These are phyloP conservation scores for Lipomyces yamadae DNA, from an alignment of 805 yeast species.

Conservation along the genomic window DNA sequence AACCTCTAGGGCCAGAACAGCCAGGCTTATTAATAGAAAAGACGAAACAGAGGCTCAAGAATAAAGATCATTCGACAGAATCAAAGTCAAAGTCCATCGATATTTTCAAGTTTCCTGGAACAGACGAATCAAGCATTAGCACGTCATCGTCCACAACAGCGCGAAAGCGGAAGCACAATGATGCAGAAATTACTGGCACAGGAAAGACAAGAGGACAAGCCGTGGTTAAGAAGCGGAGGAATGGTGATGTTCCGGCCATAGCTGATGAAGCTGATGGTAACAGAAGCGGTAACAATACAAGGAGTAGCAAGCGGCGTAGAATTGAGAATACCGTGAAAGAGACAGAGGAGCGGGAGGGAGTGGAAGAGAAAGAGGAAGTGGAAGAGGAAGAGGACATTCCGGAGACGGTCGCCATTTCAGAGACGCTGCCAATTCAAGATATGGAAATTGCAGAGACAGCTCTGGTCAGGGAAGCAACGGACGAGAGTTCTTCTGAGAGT, in stretches of 20 bases:
- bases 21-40: not conserved
- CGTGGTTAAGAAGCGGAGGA: slow-evolving; percentile 4
- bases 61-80: not conserved
- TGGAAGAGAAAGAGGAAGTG: not conserved
- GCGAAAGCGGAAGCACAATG: not conserved
- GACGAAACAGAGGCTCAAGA: not conserved
- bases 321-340: not conserved
- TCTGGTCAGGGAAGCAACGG: not conserved
- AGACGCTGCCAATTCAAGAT: not conserved
- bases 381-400: not conserved
- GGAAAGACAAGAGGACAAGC: not conserved
- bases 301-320: not conserved
- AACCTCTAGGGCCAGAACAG: not conserved
- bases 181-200: not conserved
- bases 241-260: not conserved
- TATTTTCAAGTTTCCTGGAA: not conserved
- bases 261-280: not conserved
- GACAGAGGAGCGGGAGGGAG: not conserved
- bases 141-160: not conserved
- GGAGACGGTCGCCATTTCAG: not conserved
- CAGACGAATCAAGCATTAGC: not conserved
- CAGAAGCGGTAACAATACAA: not conserved
- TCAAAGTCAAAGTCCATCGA: not conserved
- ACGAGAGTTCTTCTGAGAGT: not conserved
- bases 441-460: not conserved